Evolutionary conservation across 1,139 yeast genomes (phyloP), one percentile per base, ranked within the genome.

Genomic region (Eremothecium cymbalariae): DNA sequence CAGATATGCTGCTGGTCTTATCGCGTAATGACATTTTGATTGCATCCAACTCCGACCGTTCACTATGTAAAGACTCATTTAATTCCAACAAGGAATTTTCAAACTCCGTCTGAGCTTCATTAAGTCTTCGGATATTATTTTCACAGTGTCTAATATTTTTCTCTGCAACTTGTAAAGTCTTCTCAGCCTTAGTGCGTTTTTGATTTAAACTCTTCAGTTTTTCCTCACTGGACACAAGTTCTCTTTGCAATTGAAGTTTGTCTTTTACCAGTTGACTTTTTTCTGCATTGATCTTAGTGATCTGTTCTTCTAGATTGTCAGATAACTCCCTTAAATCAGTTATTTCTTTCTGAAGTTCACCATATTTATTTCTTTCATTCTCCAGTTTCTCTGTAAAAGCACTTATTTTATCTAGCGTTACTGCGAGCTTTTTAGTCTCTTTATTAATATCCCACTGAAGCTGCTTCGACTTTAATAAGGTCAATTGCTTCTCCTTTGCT

Each of bases 181-280:
- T 81, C 38, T 69, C 68, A 8, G 74, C 66, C 54, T 85, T 84
- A 49, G 74, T 72, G 36, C 68, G 64, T 50, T 80, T 84, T 25
- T 62, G 64, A 17, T 64, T 68, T 31, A 77, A 57, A 53, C 81
- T 77, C 57, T 81, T 84, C 35, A 70, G 64, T 54, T 76, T 79
- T 55, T 86, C 95, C 44, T 84, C 93, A 35, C 72, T 62, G 3
- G 86, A 70, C 6, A 84, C 86, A 33, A 67, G 73, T 24, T 72
- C 73, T 19, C 68, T 57, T 18, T 69, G 65, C 47, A 36, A 43
- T 34, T 34, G 25, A 6, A 12, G 18, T 21, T 43, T 37, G 31
- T 38, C 34, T 21, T 40, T 19, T 8, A 24, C 16, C 18, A 32
- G 25, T 17, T 63, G 53, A 32, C 59, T 61, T 50, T 66, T 63